These are phyloP conservation scores for Sorghum bicolor DNA, from an alignment of 176 grass and related monocot species.

Conservation along the genomic window DNA sequence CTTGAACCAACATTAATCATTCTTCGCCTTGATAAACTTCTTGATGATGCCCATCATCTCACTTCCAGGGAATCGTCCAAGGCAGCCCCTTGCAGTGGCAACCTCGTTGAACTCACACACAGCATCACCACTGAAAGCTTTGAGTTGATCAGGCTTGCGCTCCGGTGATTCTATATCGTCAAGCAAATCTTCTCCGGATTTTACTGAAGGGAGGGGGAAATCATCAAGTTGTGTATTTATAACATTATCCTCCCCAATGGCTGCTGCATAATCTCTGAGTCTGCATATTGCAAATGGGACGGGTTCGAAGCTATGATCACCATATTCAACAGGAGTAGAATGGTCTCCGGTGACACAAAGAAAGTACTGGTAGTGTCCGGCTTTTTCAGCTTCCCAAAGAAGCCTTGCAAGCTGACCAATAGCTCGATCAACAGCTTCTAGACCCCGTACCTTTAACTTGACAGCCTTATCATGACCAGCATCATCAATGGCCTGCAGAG, in stretches of 20 bases:
- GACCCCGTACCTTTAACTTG: constrained; percentile 66
- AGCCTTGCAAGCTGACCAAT: constrained; percentile 77
- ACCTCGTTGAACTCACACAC: constrained; percentile 77
- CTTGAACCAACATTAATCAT: constrained; percentile 34
- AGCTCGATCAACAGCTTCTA: constrained; percentile 86
- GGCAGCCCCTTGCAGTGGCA: constrained; percentile 65
- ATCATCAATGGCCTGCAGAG: constrained; percentile 79
- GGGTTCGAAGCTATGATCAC: constrained; percentile 88
- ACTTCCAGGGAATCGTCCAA: constrained; percentile 88
- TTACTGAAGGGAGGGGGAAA: constrained; percentile 68
- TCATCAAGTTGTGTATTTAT: constrained; percentile 49
- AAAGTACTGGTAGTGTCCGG: constrained; percentile 63
- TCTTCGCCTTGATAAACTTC: constrained; percentile 84
- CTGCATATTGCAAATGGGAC: constrained; percentile 74
- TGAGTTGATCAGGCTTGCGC: not conserved
- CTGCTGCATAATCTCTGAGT: constrained; percentile 60
- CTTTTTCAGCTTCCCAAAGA: constrained; percentile 78
- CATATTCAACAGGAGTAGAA: constrained; percentile 91
- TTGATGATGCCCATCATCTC: constrained; percentile 98
- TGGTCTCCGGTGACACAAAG: constrained; percentile 92
- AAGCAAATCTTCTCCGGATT: constrained; percentile 49
- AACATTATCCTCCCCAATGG: constrained; percentile 62
- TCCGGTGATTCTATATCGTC: constrained; percentile 18
- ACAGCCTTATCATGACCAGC: constrained; percentile 94
- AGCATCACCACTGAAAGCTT: constrained; percentile 59